Conservation (phyloP, 225 moss, liverwort and hornwort species). For the Sphagnum contortum region DNA sequence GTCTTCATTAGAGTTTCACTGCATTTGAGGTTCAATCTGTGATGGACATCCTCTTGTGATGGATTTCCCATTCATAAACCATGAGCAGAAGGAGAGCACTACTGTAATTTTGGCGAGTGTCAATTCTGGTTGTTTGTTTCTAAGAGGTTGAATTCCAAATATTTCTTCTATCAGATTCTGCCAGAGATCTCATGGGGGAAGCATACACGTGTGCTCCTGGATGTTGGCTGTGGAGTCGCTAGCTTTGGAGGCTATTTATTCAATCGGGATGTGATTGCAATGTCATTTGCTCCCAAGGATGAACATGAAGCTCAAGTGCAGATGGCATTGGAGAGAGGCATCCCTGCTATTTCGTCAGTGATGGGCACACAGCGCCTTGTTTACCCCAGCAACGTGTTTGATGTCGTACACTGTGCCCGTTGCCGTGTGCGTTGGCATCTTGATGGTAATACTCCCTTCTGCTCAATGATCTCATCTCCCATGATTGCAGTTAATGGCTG, state of each 20-base stretch:
- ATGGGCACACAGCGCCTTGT: slow-evolving; percentile 77
- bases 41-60: too few relatives aligned
- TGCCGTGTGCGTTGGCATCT: slow-evolving; percentile 76
- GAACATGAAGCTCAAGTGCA: slow-evolving; percentile 94
- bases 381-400: slow-evolving; percentile 75
- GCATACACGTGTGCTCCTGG: slow-evolving; percentile 64
- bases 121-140: neutral
- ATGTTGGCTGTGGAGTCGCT: slow-evolving; percentile 91
- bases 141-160: neutral
- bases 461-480: neutral
- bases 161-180: slow-evolving; percentile 32
- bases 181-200: slow-evolving; percentile 65
- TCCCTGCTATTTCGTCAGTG: slow-evolving; percentile 69
- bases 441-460: slow-evolving; percentile 37
- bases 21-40: too few relatives aligned
- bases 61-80: too few relatives aligned
- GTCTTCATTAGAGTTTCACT: too few relatives aligned
- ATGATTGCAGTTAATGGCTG: too few relatives aligned
- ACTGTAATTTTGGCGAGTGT: neutral
- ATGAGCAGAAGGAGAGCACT: neutral
- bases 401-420: slow-evolving; percentile 80
- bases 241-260: slow-evolving; percentile 81
- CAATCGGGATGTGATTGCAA: slow-evolving; percentile 61
- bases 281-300: slow-evolving; percentile 92
- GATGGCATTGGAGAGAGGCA: slow-evolving; percentile 76